Base-by-base conservation (phyloP, 2,329 filamentous ascomycete genomes). In the Penicillium brasilianum region DNA sequence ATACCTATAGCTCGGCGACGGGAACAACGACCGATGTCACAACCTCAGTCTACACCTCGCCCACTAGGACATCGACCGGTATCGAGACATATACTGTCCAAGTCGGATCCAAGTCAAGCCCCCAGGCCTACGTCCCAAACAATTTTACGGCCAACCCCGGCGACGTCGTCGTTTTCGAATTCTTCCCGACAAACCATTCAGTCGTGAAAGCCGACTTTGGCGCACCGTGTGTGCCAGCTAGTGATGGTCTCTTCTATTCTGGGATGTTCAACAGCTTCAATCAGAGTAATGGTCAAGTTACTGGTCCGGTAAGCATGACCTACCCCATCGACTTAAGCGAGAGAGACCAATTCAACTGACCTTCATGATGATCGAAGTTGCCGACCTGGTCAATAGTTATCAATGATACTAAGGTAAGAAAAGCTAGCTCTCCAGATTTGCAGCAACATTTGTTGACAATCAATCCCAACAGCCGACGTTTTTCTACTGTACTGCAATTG, bases 401-500 rank as follows among this genome's bases (percentile, higher is more conserved):
- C 59, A 89, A 90, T 66, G 80, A 87, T 65, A 88, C 87, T 0
- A 74, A 84, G 64, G 75, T 76, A 48, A 25, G 39, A 32, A 25
- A 14, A n/a, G n/a, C 10, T 10, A 16, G 18, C 18, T 28, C 11
- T 10, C 11, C 34, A 28, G 3, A 6, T 37, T 18, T 18, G 2
- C n/a, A 14, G 10, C 1, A 8, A 36, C 20, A 34, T 28, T 28
- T 3, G 2, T 9, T 28, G 34, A 22, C 16, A 22, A 4, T 18
- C 11, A 3, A 18, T 14, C 18, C 14, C 7, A 3, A 4, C 34
- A 77, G 22, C 88, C 89, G 0, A 83, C 88, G 16, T 90, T 88
- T 72, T 90, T 85, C 74, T 92, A 91, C 73, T 92, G 88, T 64
- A 85, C 87, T 0, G 89, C 89, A 0, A 83, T 86, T 0, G 83